A percentile compares a stretch with the other conserved stretches of the same genome.
Evolutionary conservation across 257 asterid species (phyloP).

Genomic region (Petunia secreta): DNA sequence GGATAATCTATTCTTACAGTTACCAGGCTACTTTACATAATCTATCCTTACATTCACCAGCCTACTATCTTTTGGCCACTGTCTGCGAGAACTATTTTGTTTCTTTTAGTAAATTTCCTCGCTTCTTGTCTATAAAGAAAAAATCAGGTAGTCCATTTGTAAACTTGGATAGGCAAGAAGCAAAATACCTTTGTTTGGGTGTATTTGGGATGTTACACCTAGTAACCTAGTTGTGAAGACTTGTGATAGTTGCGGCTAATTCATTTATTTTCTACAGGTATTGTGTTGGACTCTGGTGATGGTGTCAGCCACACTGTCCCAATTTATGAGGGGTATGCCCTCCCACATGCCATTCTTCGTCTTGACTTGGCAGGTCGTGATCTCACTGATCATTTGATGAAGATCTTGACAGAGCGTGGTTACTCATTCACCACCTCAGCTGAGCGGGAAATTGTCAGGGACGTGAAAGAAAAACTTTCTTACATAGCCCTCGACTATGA

Average conservation of each 20-base stretch:
- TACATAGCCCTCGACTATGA: conserved; percentile 52
- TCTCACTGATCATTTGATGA: conserved; percentile 45
- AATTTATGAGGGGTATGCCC: conserved; percentile 49
- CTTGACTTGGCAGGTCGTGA: conserved; percentile 54
- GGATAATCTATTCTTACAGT: too few species aligned
- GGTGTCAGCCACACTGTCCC: conserved; percentile 56
- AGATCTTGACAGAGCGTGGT: conserved; percentile 52
- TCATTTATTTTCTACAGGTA: conserved; percentile 33
- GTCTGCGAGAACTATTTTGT: neutral
- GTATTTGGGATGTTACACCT: neutral
- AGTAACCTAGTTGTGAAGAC: neutral
- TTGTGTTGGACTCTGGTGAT: conserved; percentile 55
- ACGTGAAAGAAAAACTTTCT: conserved; percentile 45
- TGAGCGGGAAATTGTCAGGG: conserved; percentile 52
- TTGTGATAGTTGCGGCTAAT: neutral
- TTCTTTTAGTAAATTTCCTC: neutral
- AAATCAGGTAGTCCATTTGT: neutral
- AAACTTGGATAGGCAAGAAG: neutral
- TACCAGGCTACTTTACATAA: too few species aligned
- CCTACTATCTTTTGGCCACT: neutral
- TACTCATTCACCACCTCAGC: conserved; percentile 47
- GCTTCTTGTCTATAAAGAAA: neutral
- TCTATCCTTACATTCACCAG: neutral
- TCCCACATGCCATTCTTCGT: conserved; percentile 52
- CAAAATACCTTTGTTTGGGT: neutral